These are phyloP conservation scores for Penicillium salamii DNA, from an alignment of 495 filamentous ascomycete genomes.

Conservation along the genomic window DNA sequence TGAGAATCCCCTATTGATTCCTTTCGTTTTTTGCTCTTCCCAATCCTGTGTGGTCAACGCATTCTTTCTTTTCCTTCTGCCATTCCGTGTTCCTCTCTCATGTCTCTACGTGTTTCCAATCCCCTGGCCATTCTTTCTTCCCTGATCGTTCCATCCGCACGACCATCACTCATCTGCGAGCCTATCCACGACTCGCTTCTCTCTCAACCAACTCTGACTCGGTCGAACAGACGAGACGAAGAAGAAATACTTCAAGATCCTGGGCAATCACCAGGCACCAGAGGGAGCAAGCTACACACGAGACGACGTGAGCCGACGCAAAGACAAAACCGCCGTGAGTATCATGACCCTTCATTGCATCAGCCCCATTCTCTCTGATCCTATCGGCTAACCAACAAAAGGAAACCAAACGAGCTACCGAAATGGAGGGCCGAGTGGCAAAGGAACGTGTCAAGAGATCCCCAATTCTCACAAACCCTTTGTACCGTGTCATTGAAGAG, in stretches of 20 bases:
- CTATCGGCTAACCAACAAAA: conserved; percentile 12
- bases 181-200: neutral
- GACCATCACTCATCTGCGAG: too few species aligned
- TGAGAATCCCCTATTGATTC: too few species aligned
- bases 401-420: conserved; percentile 28
- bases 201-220: neutral
- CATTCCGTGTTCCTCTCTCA: too few species aligned
- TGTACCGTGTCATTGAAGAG: too few species aligned
- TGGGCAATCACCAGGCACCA: conserved; percentile 46
- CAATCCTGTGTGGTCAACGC: too few species aligned
- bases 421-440: conserved; percentile 24
- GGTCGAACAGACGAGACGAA: conserved; percentile 43
- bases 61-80: too few species aligned
- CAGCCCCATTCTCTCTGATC: neutral
- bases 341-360: too few species aligned
- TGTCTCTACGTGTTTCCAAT: too few species aligned
- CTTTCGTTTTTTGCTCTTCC: too few species aligned
- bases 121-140: too few species aligned
- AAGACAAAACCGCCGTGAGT: neutral
- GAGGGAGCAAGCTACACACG: conserved; percentile 43
- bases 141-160: too few species aligned
- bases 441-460: conserved; percentile 16
- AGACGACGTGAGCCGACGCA: conserved; percentile 41
- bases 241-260: conserved; percentile 58
- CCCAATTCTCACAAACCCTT: too few species aligned